Evolutionary conservation across 768 basidiomycete species (phyloP).

Genomic region (Grammothele lineata): DNA sequence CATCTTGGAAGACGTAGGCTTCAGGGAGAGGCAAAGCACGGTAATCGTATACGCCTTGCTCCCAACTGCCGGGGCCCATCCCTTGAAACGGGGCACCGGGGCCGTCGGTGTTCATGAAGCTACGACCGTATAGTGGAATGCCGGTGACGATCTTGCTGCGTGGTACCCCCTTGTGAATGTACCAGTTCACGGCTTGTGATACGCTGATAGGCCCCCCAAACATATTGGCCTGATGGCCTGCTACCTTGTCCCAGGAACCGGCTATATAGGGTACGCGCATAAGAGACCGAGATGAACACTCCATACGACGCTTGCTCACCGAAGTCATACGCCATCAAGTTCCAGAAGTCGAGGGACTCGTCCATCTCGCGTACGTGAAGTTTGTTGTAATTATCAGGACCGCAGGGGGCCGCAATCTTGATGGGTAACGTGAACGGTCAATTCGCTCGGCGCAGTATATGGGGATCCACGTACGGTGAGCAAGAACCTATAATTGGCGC

Average conservation of each 20-base stretch:
- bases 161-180: conserved; percentile 63
- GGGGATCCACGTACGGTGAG: conserved; percentile 53
- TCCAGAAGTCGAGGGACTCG: conserved; percentile 89
- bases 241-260: conserved; percentile 69
- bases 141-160: conserved; percentile 84
- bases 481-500: conserved; percentile 58
- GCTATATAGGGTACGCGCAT: conserved; percentile 33
- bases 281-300: no score
- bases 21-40: conserved; percentile 80
- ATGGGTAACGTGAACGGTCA: background rate
- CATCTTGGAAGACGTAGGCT: conserved; percentile 61
- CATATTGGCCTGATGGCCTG: conserved; percentile 86
- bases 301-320: conserved; percentile 37
- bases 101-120: conserved; percentile 82
- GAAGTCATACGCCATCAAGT: conserved; percentile 93
- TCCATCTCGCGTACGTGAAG: conserved; percentile 84
- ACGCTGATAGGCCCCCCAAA: conserved; percentile 64
- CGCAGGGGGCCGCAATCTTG: conserved; percentile 91
- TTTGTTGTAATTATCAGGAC: conserved; percentile 78
- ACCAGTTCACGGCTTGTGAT: conserved; percentile 64
- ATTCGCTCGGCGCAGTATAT: no score
- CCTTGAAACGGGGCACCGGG: conserved; percentile 79
- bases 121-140: conserved; percentile 90
- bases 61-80: conserved; percentile 87
- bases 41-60: conserved; percentile 89